Conservation (phyloP, 2,329 filamentous ascomycete genomes). For the Juglanconis oblonga region DNA sequence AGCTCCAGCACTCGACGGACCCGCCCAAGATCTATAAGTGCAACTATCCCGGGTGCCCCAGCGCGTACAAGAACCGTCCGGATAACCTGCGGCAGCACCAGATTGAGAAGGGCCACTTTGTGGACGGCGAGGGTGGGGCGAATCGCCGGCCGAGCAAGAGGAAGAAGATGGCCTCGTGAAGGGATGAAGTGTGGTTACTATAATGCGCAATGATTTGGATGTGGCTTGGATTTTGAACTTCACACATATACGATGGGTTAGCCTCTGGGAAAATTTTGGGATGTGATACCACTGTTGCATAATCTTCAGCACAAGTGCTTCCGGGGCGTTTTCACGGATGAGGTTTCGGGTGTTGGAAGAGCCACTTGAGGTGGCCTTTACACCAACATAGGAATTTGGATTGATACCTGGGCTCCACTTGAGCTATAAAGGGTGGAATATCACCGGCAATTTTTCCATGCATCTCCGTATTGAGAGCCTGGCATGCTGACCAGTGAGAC, state of each 20-base stretch:
- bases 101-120: constrained; percentile 53
- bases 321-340: constrained; percentile 19
- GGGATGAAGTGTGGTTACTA: neutral
- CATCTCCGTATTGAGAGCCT: no score
- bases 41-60: constrained; percentile 50
- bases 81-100: constrained; percentile 57
- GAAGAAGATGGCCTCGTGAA: constrained; percentile 37
- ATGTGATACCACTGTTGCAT: constrained; percentile 20
- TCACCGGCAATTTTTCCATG: no score
- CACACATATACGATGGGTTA: neutral
- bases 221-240: neutral
- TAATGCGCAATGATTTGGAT: neutral
- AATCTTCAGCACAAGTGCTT: constrained; percentile 15
- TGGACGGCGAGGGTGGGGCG: constrained; percentile 38
- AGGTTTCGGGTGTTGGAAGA: neutral
- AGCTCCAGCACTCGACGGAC: constrained; percentile 47
- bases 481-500: no score
- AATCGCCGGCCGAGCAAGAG: constrained; percentile 42
- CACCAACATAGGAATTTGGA: no score
- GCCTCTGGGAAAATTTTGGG: neutral
- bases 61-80: constrained; percentile 53
- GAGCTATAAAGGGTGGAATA: no score
- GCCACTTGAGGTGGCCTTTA: neutral
- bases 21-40: constrained; percentile 52
- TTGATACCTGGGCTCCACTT: no score